Conservation (phyloP, 1,284 basidiomycete genomes). For the Boletus mariae region DNA sequence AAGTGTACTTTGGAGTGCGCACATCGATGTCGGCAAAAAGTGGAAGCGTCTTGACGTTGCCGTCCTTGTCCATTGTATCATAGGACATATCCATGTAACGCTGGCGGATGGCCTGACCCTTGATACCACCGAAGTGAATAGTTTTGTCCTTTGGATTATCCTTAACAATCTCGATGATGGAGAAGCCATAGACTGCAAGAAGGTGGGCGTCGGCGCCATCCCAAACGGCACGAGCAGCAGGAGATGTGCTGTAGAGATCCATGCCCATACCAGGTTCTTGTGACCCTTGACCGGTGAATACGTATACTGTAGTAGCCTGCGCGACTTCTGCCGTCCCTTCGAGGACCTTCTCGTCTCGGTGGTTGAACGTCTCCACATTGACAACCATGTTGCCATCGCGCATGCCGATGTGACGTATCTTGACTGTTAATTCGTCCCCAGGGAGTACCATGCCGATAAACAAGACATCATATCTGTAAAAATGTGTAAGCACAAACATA, state of each 20-base stretch:
- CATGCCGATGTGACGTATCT: slow-evolving; percentile 89
- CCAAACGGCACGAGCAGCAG: slow-evolving; percentile 95
- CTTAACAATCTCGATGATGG: slow-evolving; percentile 97
- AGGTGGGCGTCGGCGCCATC: slow-evolving; percentile 93
- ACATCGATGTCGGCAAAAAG: slow-evolving; percentile 91
- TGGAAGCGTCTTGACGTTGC: slow-evolving; percentile 90
- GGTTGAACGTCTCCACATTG: slow-evolving; percentile 86
- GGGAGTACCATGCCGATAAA: slow-evolving; percentile 99
- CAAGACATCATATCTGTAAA: slow-evolving; percentile 75
- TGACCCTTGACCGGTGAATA: slow-evolving; percentile 98
- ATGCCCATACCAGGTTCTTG: slow-evolving; percentile 99
- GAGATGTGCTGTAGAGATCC: slow-evolving; percentile 93
- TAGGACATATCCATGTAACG: slow-evolving; percentile 99
- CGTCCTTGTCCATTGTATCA: slow-evolving; percentile 94
- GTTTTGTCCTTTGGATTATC: slow-evolving; percentile 97
- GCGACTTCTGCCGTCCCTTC: slow-evolving; percentile 91
- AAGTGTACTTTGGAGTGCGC: slow-evolving; percentile 93
- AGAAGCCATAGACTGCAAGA: slow-evolving; percentile 94
- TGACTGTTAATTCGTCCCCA: slow-evolving; percentile 83
- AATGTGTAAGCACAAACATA: slow-evolving; percentile 5
- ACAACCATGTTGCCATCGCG: slow-evolving; percentile 90
- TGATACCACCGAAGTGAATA: slow-evolving; percentile 98
- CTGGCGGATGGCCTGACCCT: slow-evolving; percentile 95
- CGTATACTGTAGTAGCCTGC: slow-evolving; percentile 91
- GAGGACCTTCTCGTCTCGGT: slow-evolving; percentile 85